Percentiles rank a stretch among this genome's conserved stretches.
phyloP scores from a whole-genome alignment of 108 stramenopile genomes.

The Cyclotella sp. region DNA sequence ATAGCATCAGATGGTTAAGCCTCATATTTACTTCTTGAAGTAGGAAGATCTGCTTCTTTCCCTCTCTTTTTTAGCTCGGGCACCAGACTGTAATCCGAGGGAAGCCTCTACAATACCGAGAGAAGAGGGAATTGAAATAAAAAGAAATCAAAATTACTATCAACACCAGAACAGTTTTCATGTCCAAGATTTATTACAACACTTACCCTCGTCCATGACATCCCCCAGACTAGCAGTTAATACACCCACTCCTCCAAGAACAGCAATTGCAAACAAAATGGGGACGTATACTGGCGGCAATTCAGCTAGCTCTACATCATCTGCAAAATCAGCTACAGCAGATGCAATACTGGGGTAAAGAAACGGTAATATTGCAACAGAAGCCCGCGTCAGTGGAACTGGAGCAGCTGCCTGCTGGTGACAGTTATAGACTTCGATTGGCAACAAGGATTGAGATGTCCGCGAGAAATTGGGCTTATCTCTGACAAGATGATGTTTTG shows the following conservation, averaged over 20 bases:
- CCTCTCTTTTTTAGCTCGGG: conserved; percentile 86
- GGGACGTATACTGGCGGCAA: conserved; percentile 76
- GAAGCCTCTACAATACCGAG: conserved; percentile 56
- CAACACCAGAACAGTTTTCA: neutral
- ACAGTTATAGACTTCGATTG: neutral
- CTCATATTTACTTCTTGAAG: conserved; percentile 68
- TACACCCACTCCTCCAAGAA: conserved; percentile 81
- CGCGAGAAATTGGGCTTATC: neutral
- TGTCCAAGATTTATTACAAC: neutral
- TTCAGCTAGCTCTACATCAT: conserved; percentile 61
- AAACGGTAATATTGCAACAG: conserved; percentile 15
- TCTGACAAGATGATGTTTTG: neutral
- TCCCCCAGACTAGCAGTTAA: conserved; percentile 79
- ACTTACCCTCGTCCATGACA: conserved; percentile 81
- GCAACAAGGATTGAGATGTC: neutral
- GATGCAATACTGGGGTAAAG: conserved; percentile 8
- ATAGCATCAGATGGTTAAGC: neutral
- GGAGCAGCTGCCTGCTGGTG: neutral
- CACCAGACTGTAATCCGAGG: conserved; percentile 80
- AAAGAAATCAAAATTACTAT: neutral
- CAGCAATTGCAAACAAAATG: conserved; percentile 72
- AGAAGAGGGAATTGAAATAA: conserved; percentile 5
- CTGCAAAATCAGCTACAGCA: conserved; percentile 33
- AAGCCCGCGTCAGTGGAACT: neutral
- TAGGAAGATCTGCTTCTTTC: conserved; percentile 86